These are phyloP conservation scores for Trichopus zeylanicus DNA, from an alignment of 116 monocot species.

Conservation along the genomic window DNA sequence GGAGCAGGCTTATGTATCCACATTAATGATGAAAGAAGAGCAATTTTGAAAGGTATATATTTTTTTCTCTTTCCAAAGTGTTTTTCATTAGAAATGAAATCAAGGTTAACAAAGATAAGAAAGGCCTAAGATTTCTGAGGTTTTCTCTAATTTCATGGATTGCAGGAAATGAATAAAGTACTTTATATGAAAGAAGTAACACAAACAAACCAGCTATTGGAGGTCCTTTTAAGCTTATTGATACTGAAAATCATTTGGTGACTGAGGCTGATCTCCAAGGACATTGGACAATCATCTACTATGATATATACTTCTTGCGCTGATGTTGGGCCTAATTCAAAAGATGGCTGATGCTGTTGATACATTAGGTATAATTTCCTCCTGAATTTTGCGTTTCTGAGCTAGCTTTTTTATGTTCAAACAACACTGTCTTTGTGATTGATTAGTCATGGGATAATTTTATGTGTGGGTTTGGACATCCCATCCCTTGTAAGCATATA, in stretches of 20 bases:
- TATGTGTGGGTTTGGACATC: too few species aligned
- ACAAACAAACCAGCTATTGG: conserved; percentile 72
- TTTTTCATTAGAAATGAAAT: too few species aligned
- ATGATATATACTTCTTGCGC: conserved; percentile 93
- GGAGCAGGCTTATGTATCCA: conserved; percentile 42
- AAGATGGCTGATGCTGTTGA: conserved; percentile 66
- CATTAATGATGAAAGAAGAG: conserved; percentile 63
- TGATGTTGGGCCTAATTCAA: conserved; percentile 77
- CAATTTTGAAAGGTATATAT: conserved; percentile 44
- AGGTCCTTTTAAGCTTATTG: conserved; percentile 73
- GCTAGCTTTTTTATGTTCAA: not conserved
- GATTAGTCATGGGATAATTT: not conserved
- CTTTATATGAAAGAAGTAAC: conserved; percentile 15
- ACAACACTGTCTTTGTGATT: not conserved
- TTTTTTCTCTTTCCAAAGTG: too few species aligned
- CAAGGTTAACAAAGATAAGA: too few species aligned
- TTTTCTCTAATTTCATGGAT: too few species aligned
- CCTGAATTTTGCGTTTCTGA: not conserved
- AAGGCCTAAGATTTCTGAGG: too few species aligned
- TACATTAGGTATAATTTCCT: conserved; percentile 66
- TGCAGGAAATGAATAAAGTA: conserved; percentile 34
- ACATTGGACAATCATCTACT: conserved; percentile 88
- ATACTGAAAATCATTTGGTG: conserved; percentile 60
- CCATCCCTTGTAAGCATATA: too few species aligned
- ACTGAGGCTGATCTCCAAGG: conserved; percentile 67